Evolutionary conservation across 306 rosid species (phyloP), one percentile per base, ranked within the genome.

Genomic region (Castanospermum australe): DNA sequence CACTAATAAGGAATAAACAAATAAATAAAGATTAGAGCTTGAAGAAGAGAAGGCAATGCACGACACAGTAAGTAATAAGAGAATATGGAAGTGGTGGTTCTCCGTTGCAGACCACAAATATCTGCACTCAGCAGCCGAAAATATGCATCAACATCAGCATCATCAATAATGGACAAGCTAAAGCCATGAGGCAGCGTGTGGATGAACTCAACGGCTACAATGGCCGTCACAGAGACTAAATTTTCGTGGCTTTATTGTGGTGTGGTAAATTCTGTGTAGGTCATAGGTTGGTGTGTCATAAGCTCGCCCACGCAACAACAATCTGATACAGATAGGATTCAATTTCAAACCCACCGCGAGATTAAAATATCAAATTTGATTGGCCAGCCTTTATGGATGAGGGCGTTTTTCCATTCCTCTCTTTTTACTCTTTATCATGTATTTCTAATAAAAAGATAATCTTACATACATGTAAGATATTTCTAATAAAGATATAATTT

Each of bases 331-430:
- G n/a, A n/a, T n/a, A n/a, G 17, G 33, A 18, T 65, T 48, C 17
- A 33, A 10, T 12, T 65, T 48, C 17, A 33, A 10, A 55, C 6
- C 65, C 24, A 6, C 60, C 7, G 25, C 5, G 30, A 41, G 28
- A 77, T 82, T 79, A 71, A 82, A 77, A 71, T 41, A 42, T 71
- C 70, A 36, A 71, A 6, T 63, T 62, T 55, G 11, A 82, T 82
- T 82, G 86, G 86, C 56, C 17, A 62, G 51, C 61, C 59, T 75
- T 2, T 67, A 35, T 69, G 75, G 82, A 82, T 82, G 71, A 77
- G 79, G 75, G 62, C 86, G 39, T 36, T 25, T 75, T 2, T 73
- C 67, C 73, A 39, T 41, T 22, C 42, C 15, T n/a, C n/a, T n/a
- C n/a, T n/a, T n/a, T n/a, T n/a, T n/a, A n/a, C n/a, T n/a, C n/a